These are phyloP conservation scores for Tuber umbilicatum DNA, from an alignment of 495 filamentous ascomycete species.

Conservation along the genomic window DNA sequence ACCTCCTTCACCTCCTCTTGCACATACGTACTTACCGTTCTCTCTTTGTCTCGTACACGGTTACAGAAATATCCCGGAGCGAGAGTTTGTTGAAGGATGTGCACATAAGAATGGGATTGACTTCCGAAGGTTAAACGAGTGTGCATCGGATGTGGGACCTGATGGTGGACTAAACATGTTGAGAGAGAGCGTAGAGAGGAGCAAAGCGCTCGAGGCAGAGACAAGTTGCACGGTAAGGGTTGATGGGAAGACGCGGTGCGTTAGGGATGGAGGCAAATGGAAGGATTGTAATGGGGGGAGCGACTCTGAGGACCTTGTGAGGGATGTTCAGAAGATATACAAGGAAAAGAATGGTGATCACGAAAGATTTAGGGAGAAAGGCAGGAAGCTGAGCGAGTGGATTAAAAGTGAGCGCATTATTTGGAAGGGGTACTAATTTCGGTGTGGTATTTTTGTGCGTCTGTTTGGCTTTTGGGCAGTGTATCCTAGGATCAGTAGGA, in stretches of 20 bases:
- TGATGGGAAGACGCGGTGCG: constrained; percentile 69
- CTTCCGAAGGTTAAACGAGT: constrained; percentile 75
- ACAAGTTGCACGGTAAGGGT: constrained; percentile 86
- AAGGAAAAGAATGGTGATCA: constrained; percentile 47
- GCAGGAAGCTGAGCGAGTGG: not conserved
- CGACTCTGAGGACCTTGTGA: constrained; percentile 63
- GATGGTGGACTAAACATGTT: constrained; percentile 66
- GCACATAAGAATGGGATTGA: constrained; percentile 81
- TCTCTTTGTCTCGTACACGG: constrained; percentile 73
- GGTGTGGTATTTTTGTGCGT: not conserved
- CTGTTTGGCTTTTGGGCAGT: not conserved
- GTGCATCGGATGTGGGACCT: constrained; percentile 55
- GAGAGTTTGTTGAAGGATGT: constrained; percentile 70
- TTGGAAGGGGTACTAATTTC: not conserved
- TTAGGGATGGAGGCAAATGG: constrained; percentile 75
- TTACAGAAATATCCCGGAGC: constrained; percentile 67
- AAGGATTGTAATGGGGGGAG: constrained; percentile 66
- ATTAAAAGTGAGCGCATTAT: not conserved
- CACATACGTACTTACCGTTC: constrained; percentile 85
- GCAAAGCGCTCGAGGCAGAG: constrained; percentile 57
- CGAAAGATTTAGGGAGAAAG: not conserved
- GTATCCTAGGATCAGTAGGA: not conserved
- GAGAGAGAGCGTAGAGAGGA: constrained; percentile 65
- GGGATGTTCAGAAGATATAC: constrained; percentile 61
- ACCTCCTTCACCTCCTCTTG: constrained; percentile 50